Evolutionary conservation across 2,329 filamentous ascomycete genomes (phyloP).

Genomic region (Metarhizium anisopliae): DNA sequence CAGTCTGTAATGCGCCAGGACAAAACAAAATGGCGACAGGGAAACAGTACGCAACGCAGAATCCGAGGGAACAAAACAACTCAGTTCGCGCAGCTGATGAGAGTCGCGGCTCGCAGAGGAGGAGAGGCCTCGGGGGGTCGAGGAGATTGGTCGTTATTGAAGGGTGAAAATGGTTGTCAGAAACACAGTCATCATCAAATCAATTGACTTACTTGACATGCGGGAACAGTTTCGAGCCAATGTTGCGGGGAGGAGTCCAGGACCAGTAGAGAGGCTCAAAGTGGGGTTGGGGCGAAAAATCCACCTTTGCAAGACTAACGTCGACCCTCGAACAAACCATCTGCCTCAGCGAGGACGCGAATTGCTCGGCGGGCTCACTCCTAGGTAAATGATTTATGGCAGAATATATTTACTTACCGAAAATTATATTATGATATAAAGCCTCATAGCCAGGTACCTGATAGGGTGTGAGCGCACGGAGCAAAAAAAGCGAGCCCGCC

Average conservation of each 20-base stretch:
- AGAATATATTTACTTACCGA: too few relatives aligned
- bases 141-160: not conserved
- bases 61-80: not conserved
- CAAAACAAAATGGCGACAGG: not conserved
- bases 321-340: too few relatives aligned
- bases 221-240: not conserved
- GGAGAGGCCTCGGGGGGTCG: not conserved
- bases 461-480: too few relatives aligned
- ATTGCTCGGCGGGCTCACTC: too few relatives aligned
- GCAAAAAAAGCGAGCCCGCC: too few relatives aligned
- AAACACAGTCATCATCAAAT: not conserved
- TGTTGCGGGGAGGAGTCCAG: not conserved
- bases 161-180: not conserved
- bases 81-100: not conserved
- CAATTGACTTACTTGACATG: not conserved
- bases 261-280: too few relatives aligned
- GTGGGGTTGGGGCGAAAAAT: too few relatives aligned
- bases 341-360: too few relatives aligned
- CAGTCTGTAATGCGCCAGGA: not conserved
- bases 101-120: not conserved
- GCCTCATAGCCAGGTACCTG: too few relatives aligned
- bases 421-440: too few relatives aligned
- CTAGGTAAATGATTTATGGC: too few relatives aligned
- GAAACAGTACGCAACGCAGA: not conserved
- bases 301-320: too few relatives aligned